Conservation (phyloP, 805 yeast species). For the Wickerhamiella kurtzmanii region DNA sequence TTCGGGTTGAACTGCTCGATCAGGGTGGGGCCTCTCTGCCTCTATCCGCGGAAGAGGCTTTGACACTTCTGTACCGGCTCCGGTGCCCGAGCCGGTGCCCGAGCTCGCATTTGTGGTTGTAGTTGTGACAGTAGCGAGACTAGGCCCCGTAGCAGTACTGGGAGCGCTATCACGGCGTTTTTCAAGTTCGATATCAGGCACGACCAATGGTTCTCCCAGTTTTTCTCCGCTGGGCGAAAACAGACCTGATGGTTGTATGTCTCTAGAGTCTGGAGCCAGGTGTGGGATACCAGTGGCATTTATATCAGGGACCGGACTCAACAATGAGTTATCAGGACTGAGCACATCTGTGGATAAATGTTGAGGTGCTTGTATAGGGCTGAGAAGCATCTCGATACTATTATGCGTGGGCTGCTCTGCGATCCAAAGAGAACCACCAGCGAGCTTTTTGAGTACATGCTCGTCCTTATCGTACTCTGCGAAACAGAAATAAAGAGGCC, state of each 20-base stretch:
- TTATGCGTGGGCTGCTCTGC: conserved; percentile 11
- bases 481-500: conserved; percentile 27
- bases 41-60: background rate
- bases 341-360: background rate
- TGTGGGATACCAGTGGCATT: background rate
- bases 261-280: background rate
- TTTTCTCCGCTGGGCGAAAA: too few relatives aligned
- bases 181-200: too few relatives aligned
- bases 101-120: background rate
- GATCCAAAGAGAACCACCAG: conserved; percentile 26
- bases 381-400: background rate
- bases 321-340: conserved; percentile 5
- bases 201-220: too few relatives aligned
- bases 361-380: background rate
- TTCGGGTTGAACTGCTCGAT: conserved; percentile 26
- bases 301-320: conserved; percentile 5
- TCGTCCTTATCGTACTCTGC: conserved; percentile 28
- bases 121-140: background rate
- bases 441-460: conserved; percentile 24
- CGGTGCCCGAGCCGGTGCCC: background rate
- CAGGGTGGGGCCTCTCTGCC: conserved; percentile 22
- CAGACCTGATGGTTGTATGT: too few relatives aligned
- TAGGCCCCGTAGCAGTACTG: background rate
- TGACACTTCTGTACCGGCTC: background rate
- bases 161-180: too few relatives aligned